These are phyloP conservation scores for Phytopythium boreale DNA, from an alignment of 352 stramenopile species.

Conservation along the genomic window DNA sequence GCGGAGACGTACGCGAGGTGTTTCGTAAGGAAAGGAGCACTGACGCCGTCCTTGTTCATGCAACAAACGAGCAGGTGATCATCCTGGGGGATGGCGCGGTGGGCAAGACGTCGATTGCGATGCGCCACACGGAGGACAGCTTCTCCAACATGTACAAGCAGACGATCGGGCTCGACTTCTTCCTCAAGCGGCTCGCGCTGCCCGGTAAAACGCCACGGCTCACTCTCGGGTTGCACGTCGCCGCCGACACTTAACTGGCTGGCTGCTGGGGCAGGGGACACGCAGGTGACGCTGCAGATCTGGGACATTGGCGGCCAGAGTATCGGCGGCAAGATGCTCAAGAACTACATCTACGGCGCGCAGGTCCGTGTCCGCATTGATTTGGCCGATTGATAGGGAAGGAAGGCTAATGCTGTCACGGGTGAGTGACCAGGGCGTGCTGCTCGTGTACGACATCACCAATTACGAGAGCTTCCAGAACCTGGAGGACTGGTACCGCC, in stretches of 20 bases:
- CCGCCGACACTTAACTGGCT: not conserved
- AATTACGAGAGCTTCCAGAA: constrained; percentile 96
- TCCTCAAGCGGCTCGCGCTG: constrained; percentile 91
- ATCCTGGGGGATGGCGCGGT: constrained; percentile 93
- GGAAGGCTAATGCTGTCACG: not conserved
- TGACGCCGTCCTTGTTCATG: not conserved
- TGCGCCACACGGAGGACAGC: constrained; percentile 89
- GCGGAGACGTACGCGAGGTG: not conserved
- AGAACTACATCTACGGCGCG: constrained; percentile 95
- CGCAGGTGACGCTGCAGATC: constrained; percentile 91
- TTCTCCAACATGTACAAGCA: constrained; percentile 95
- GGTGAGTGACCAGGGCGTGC: constrained; percentile 49
- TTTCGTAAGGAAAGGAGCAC: not conserved
- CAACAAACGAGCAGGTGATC: constrained; percentile 72
- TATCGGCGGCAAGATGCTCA: constrained; percentile 83
- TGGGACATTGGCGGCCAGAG: constrained; percentile 94
- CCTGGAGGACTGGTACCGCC: constrained; percentile 92
- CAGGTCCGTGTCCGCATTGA: constrained; percentile 38
- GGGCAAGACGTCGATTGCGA: constrained; percentile 94
- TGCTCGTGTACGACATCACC: constrained; percentile 95
- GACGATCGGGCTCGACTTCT: constrained; percentile 95
- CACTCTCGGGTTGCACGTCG: not conserved
- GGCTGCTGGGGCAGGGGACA: constrained; percentile 49
- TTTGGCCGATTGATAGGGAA: not conserved
- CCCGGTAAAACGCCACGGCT: constrained; percentile 40